A percentile compares a stretch with the other conserved stretches of the same genome.
Evolutionary conservation across 371 early-diverging fungal species (phyloP).

Genomic region (Mortierella sp.): DNA sequence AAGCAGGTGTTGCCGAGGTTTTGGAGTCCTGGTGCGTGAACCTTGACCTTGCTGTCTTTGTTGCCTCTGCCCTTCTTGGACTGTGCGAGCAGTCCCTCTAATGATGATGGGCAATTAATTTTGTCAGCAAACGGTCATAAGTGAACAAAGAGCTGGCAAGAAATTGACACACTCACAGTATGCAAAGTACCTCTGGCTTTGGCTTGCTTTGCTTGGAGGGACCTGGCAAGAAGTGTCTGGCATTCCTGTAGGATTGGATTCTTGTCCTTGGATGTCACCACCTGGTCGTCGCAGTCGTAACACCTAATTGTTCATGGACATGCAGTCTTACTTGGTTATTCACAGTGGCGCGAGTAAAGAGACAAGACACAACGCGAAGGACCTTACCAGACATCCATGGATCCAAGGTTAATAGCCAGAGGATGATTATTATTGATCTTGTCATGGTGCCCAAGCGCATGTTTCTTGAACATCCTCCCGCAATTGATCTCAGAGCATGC

Average conservation of each 20-base stretch:
- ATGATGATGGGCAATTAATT: background rate
- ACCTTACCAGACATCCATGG: slow-evolving; percentile 28
- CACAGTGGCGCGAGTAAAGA: background rate
- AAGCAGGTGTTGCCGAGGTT: slow-evolving; percentile 95
- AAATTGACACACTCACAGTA: background rate
- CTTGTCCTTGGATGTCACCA: slow-evolving; percentile 19
- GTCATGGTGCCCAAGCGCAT: slow-evolving; percentile 26
- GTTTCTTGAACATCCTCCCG: slow-evolving; percentile 27
- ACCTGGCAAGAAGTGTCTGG: slow-evolving; percentile 17
- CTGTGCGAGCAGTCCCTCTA: background rate
- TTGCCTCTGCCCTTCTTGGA: slow-evolving; percentile 54
- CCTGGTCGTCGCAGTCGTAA: slow-evolving; percentile 31
- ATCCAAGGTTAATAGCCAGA: slow-evolving; percentile 25
- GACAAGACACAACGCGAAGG: background rate
- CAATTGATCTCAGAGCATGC: slow-evolving; percentile 34
- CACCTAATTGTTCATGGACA: slow-evolving; percentile 21
- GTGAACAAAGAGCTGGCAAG: slow-evolving; percentile 1
- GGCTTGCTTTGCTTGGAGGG: slow-evolving; percentile 10
- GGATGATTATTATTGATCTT: slow-evolving; percentile 23
- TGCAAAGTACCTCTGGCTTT: slow-evolving; percentile 17
- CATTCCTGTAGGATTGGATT: slow-evolving; percentile 26
- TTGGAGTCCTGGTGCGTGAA: slow-evolving; percentile 74
- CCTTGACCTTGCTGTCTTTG: slow-evolving; percentile 42
- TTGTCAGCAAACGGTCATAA: background rate
- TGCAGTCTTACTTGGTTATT: too few species aligned